Conservation (phyloP, 108 stramenopile genomes). For the Pseudonitzschia delicatissima region DNA sequence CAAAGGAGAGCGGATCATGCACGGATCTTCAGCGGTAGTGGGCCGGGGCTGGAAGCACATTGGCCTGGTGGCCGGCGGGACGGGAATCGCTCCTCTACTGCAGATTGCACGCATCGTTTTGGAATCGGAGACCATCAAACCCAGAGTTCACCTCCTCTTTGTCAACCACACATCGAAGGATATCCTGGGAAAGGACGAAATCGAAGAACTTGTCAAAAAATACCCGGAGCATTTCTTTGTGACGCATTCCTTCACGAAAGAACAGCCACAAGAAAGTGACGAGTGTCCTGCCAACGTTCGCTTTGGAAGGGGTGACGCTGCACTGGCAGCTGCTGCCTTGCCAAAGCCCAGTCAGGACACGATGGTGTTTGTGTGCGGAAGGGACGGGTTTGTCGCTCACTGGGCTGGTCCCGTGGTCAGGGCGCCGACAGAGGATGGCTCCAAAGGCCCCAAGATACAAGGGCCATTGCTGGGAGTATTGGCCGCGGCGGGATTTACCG, state of each 20-base stretch:
- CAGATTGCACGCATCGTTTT: conserved; percentile 26
- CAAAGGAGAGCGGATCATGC: conserved; percentile 7
- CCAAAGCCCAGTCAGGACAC: conserved; percentile 1
- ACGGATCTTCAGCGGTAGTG: conserved; percentile 13
- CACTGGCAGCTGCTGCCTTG: neutral
- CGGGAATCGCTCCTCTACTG: conserved; percentile 37
- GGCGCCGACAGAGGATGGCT: conserved; percentile 19
- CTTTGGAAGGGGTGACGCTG: neutral
- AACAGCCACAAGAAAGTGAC: neutral
- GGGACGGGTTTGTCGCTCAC: conserved; percentile 25
- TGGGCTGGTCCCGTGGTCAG: conserved; percentile 31
- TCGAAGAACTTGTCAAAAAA: conserved; percentile 16
- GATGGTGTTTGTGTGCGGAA: conserved; percentile 36
- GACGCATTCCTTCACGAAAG: conserved; percentile 26
- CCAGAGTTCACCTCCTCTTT: neutral
- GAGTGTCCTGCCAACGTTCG: neutral
- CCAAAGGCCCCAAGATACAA: conserved; percentile 36
- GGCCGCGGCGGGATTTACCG: conserved; percentile 26
- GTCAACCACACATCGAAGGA: neutral
- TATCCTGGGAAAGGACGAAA: conserved; percentile 10
- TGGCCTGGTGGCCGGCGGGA: conserved; percentile 38
- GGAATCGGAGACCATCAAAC: conserved; percentile 16
- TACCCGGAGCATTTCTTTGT: conserved; percentile 27
- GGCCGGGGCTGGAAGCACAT: conserved; percentile 20
- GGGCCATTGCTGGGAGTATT: conserved; percentile 29